Conservation (phyloP, 345 rosid species). For the Punica granatum region DNA sequence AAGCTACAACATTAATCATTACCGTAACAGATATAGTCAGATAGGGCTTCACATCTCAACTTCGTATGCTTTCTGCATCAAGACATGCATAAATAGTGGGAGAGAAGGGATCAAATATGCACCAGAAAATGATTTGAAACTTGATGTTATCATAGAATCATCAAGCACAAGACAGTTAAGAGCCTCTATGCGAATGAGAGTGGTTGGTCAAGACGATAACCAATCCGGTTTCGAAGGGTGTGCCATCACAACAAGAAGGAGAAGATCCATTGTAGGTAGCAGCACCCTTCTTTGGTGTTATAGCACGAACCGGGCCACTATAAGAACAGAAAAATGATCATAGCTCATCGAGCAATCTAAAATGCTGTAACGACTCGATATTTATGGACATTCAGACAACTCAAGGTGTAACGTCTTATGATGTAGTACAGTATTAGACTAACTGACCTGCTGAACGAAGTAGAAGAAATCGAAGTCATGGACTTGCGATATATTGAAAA, state of each 20-base stretch:
- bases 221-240: constrained; percentile 44
- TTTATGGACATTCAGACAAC: not conserved
- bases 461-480: constrained; percentile 89
- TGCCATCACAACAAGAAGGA: constrained; percentile 70
- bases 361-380: not conserved
- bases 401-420: not conserved
- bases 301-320: constrained; percentile 98
- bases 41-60: not conserved
- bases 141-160: not conserved
- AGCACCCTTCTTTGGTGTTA: constrained; percentile 52
- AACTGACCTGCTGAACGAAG: constrained; percentile 75
- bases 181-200: not conserved
- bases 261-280: constrained; percentile 74
- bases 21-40: not conserved
- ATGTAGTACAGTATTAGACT: not conserved
- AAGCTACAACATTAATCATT: constrained; percentile 8
- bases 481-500: constrained; percentile 33
- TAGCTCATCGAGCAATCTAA: not conserved
- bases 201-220: constrained; percentile 16
- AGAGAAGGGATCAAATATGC: no score
- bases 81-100: not conserved
- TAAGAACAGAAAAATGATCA: not conserved
- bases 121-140: not conserved
- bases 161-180: not conserved
- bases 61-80: no score